Conservation (phyloP, 2,329 filamentous ascomycete species). For the Mollisiaceae sp. region DNA sequence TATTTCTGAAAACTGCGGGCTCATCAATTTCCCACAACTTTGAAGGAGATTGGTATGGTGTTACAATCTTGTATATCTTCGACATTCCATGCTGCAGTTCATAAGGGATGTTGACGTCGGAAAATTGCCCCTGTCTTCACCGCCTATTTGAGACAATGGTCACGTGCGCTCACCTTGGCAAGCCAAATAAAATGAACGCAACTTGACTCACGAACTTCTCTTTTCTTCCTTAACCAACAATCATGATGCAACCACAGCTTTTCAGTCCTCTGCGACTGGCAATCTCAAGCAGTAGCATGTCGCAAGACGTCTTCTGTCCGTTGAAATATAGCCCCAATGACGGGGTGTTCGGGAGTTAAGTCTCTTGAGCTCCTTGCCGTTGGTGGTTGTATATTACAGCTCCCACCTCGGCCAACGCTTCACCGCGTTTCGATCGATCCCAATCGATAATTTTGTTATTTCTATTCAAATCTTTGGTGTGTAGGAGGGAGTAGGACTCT, state of each 20-base stretch:
- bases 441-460: slow-evolving; percentile 27
- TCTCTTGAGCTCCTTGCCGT: slow-evolving; percentile 32
- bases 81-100: background rate
- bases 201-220: slow-evolving; percentile 12
- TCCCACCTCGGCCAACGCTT: slow-evolving; percentile 35
- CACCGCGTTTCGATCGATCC: slow-evolving; percentile 28
- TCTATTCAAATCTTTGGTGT: slow-evolving; percentile 23
- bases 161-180: background rate
- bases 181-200: slow-evolving; percentile 5
- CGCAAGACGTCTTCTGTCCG: slow-evolving; percentile 37
- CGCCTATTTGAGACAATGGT: background rate
- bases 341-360: slow-evolving; percentile 41
- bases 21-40: background rate
- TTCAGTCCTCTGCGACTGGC: slow-evolving; percentile 39
- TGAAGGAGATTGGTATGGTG: background rate
- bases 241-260: slow-evolving; percentile 36
- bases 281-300: slow-evolving; percentile 32
- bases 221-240: slow-evolving; percentile 33
- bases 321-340: slow-evolving; percentile 41
- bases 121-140: background rate
- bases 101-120: background rate
- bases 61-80: background rate
- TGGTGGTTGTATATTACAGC: slow-evolving; percentile 37
- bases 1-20: too few relatives aligned
- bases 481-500: slow-evolving; percentile 16